A percentile compares a stretch with the other conserved stretches of the same genome.
Evolutionary conservation across 306 rosid species (phyloP).

Genomic region (Betula pendula): DNA sequence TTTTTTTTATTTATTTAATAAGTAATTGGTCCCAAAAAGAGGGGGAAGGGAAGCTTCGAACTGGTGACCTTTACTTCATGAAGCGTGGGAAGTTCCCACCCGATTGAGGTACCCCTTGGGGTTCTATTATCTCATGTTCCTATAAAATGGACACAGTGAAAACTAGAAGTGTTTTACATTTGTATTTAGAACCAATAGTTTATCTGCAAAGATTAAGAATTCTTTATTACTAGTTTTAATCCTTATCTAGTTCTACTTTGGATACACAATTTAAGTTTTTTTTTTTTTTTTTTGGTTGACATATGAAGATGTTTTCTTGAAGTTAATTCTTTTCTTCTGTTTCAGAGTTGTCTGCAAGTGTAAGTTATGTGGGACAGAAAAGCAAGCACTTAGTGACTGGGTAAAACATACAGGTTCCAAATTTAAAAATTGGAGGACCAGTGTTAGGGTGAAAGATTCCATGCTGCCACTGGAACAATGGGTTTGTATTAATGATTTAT

Average conservation of each 20-base stretch:
- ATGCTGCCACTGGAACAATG: constrained; percentile 96
- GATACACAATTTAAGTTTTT: background rate
- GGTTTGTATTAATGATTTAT: constrained; percentile 57
- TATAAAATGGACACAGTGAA: too few species aligned
- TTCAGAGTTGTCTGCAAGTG: constrained; percentile 96
- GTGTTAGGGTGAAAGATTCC: constrained; percentile 88
- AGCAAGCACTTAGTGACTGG: constrained; percentile 98
- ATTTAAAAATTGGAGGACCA: constrained; percentile 86
- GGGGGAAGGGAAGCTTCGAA: too few species aligned
- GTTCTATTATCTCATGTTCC: background rate
- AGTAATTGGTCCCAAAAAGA: too few species aligned
- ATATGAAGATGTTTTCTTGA: constrained; percentile 2
- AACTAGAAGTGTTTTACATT: background rate
- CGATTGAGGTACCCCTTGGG: too few species aligned
- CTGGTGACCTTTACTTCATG: too few species aligned
- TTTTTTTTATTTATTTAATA: too few species aligned
- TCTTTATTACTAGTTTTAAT: background rate
- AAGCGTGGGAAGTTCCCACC: too few species aligned
- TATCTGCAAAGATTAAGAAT: background rate
- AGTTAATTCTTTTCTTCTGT: constrained; percentile 31
- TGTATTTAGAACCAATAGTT: background rate
- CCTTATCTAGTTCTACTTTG: constrained; percentile 23
- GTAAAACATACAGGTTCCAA: constrained; percentile 95
- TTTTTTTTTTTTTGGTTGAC: constrained; percentile 3
- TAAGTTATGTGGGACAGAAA: constrained; percentile 84